Evolutionary conservation across 1,284 basidiomycete species (phyloP).

Genomic region (Sporisorium scitamineum): DNA sequence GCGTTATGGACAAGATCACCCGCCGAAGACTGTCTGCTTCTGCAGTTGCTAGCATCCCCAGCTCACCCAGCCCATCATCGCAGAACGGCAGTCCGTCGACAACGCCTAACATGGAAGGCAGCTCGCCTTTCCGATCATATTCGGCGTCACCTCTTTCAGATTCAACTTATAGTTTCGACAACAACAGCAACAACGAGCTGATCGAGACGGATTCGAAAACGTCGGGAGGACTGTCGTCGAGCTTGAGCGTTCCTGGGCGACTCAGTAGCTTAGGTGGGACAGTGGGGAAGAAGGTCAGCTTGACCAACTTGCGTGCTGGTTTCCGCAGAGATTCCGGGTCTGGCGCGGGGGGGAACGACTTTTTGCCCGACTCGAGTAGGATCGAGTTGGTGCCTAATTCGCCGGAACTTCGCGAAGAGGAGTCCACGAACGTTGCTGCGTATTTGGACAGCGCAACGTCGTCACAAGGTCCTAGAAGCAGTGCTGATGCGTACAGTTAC

Average conservation of each 20-base stretch:
- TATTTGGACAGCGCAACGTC: not conserved
- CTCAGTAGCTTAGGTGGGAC: slow-evolving; percentile 35
- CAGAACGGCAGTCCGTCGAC: not conserved
- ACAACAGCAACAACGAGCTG: slow-evolving; percentile 1
- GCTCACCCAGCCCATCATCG: slow-evolving; percentile 6
- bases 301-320: slow-evolving; percentile 27
- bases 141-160: not conserved
- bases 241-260: slow-evolving; percentile 26
- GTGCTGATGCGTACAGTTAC: slow-evolving; percentile 34
- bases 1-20: slow-evolving; percentile 15
- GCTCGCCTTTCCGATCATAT: not conserved
- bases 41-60: not conserved
- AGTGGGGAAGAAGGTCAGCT: slow-evolving; percentile 32
- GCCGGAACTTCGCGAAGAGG: slow-evolving; percentile 3
- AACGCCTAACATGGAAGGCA: not conserved
- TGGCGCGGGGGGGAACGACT: slow-evolving; percentile 12
- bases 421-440: not conserved
- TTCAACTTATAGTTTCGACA: not conserved
- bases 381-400: slow-evolving; percentile 35
- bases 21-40: slow-evolving; percentile 25
- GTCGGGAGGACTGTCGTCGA: slow-evolving; percentile 8
- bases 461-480: slow-evolving; percentile 24
- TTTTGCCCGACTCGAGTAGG: slow-evolving; percentile 9
- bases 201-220: not conserved
- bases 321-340: slow-evolving; percentile 12